A percentile compares a stretch with the other conserved stretches of the same genome.
phyloP scores from a whole-genome alignment of 2,329 filamentous ascomycete genomes.

The Onygena corvina region DNA sequence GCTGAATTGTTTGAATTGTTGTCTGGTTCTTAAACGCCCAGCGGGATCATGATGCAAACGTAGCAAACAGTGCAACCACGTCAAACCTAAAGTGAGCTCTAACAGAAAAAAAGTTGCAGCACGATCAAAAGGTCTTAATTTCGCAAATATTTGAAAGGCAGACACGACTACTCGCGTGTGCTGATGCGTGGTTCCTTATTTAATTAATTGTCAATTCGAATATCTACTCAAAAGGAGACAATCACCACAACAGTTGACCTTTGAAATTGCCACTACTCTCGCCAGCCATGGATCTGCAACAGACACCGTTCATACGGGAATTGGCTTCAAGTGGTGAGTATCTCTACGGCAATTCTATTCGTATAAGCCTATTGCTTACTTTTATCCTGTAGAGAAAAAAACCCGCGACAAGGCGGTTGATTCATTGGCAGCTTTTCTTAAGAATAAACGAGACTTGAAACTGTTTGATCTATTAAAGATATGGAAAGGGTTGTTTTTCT shows the following conservation, averaged over 20 bases:
- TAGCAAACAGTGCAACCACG: neutral
- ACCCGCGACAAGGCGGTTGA: conserved; percentile 64
- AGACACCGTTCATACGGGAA: conserved; percentile 64
- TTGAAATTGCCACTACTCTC: neutral
- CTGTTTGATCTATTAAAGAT: conserved; percentile 69
- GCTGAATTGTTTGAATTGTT: no score
- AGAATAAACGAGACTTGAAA: conserved; percentile 49
- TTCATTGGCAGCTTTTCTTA: conserved; percentile 67
- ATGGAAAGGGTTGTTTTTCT: conserved; percentile 91
- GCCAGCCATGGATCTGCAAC: conserved; percentile 27
- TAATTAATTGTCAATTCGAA: no score
- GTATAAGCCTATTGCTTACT: conserved; percentile 13
- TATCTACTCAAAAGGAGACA: no score
- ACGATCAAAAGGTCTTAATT: neutral
- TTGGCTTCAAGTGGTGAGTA: conserved; percentile 68
- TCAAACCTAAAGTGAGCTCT: neutral
- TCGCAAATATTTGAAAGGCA: neutral
- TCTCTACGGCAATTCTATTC: conserved; percentile 8
- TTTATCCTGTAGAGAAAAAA: conserved; percentile 51
- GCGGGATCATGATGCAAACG: neutral
- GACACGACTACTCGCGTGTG: neutral
- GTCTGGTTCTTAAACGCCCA: no score
- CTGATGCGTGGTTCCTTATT: no score
- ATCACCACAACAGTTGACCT: neutral
- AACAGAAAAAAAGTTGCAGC: neutral